Evolutionary conservation across 1,284 basidiomycete genomes (phyloP), one percentile per base, ranked within the genome.

Genomic region (Cryptococcus sp.): DNA sequence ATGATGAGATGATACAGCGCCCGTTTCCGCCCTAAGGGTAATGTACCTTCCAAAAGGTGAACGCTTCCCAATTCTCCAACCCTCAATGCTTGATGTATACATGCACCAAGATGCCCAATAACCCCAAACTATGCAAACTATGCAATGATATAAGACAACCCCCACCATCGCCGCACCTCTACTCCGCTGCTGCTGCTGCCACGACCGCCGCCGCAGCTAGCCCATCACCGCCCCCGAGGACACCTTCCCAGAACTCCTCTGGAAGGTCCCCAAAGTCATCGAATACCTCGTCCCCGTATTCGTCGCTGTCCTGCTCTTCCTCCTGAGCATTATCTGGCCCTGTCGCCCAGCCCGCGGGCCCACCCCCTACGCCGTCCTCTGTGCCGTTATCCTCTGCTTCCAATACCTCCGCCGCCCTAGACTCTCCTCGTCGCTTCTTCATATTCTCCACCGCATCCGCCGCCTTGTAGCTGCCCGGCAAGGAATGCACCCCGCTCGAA

Each of bases 401-500:
- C 20, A 21, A 7, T 23, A 37, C 45, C 58, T 42, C 46, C 51
- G 16, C 49, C 55, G 12, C 24, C 43, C 18, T 49, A 38, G 11
- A 38, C 35, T 43, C 48, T 49, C 23, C 51, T 40, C 24, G 45
- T 49, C 18, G 55, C 28, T 23, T 46, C 13, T 24, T 48, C 3
- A 57, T 53, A 13, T 21, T 50, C 33, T 55, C 52, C 1, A 53
- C 52, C 8, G 54, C 50, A 47, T 70, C 65, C 9, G 66, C n/a
- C 4, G 55, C 33, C 24, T 59, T 55, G 21, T 65, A 66, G 1
- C 58, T 59, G 0, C 60, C 64, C 0, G 61, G 57, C 3, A 77
- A 28, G 3, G 68, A 61, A 40, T 70, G 67, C 28, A 91, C 79
- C 2, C 88, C 88, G 18, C 79, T 77, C 13, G 78, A 68, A 3